phyloP scores from a whole-genome alignment of 768 basidiomycete genomes.

The Polyporus arcularius region DNA sequence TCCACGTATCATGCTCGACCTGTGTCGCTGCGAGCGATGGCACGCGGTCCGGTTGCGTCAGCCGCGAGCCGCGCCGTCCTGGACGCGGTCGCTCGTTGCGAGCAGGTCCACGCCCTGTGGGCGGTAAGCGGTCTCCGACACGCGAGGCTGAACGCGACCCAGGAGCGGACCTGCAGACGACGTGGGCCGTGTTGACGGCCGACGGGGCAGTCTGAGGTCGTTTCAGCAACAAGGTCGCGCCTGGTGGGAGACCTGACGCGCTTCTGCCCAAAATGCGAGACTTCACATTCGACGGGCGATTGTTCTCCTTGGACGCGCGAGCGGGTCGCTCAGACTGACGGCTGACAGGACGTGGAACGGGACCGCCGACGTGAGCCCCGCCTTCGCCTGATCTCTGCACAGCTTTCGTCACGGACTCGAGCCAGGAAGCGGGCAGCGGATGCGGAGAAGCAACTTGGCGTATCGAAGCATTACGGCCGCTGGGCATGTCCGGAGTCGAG shows the following conservation, averaged over 20 bases:
- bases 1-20: constrained; percentile 61
- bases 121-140: constrained; percentile 24
- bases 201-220: constrained; percentile 37
- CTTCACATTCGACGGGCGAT: constrained; percentile 27
- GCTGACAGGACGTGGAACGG: constrained; percentile 16
- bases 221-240: constrained; percentile 27
- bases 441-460: constrained; percentile 33
- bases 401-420: constrained; percentile 68
- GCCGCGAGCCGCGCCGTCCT: constrained; percentile 21
- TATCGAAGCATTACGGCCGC: constrained; percentile 13
- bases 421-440: constrained; percentile 70
- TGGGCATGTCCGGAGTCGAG: constrained; percentile 51
- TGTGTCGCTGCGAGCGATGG: constrained; percentile 64
- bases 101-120: constrained; percentile 10
- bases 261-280: constrained; percentile 8
- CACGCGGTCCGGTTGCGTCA: constrained; percentile 39
- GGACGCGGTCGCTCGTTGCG: constrained; percentile 18
- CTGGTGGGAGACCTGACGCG: constrained; percentile 18
- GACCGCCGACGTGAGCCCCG: constrained; percentile 48
- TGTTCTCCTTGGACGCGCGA: constrained; percentile 27
- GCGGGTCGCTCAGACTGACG: constrained; percentile 21
- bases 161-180: constrained; percentile 72
- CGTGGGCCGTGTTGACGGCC: constrained; percentile 52
- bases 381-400: constrained; percentile 53
- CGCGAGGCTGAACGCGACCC: constrained; percentile 60